Evolutionary conservation across 805 yeast genomes (phyloP).

Genomic region (Metschnikowia anglica): DNA sequence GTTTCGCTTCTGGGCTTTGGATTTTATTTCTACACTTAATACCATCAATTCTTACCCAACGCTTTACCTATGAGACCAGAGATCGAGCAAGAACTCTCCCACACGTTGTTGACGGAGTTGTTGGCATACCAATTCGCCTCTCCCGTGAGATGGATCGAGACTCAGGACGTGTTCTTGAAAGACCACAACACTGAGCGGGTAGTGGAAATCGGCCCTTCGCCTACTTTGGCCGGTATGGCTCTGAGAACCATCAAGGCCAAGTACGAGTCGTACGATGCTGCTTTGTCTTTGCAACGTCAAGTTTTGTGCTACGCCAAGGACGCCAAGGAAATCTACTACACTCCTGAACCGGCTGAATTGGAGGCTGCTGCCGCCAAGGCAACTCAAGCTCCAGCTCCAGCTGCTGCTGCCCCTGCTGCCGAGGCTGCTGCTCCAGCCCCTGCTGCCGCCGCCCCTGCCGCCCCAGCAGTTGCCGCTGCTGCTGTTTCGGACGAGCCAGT

Average conservation of each 20-base stretch:
- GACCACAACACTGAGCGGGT: constrained; percentile 95
- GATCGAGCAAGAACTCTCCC: constrained; percentile 96
- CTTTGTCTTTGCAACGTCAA: constrained; percentile 89
- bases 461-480: constrained; percentile 77
- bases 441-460: constrained; percentile 52
- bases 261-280: constrained; percentile 97
- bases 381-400: constrained; percentile 25
- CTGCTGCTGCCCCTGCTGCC: constrained; percentile 48
- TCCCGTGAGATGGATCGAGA: constrained; percentile 99
- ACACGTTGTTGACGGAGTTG: constrained; percentile 88
- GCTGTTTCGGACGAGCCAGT: constrained; percentile 88
- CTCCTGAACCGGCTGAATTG: constrained; percentile 70
- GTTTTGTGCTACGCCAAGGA: constrained; percentile 95
- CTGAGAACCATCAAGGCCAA: constrained; percentile 91
- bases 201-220: constrained; percentile 98
- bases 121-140: constrained; percentile 98
- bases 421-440: constrained; percentile 60
- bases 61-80: constrained; percentile 71
- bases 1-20: neutral
- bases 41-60: neutral
- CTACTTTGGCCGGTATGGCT: constrained; percentile 99
- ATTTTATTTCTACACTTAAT: too few relatives aligned
- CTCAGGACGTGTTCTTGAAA: constrained; percentile 95
- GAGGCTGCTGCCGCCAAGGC: constrained; percentile 30
- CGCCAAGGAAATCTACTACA: constrained; percentile 93